These are phyloP conservation scores for Hyphopichia khmerensis DNA, from an alignment of 1,139 yeast genomes.

Conservation along the genomic window DNA sequence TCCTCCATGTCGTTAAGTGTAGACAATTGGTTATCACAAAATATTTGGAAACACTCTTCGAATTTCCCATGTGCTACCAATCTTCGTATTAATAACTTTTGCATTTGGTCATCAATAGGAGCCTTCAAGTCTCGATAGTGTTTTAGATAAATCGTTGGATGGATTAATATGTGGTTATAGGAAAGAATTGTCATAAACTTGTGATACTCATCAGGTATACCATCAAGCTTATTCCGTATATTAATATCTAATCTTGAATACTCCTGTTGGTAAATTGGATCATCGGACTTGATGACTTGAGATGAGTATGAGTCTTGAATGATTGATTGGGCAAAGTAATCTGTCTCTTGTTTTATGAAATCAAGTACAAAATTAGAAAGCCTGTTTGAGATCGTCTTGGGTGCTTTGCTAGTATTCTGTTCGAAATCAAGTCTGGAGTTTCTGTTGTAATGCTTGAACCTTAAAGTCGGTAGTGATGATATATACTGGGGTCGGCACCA, in stretches of 20 bases:
- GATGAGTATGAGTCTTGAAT: background rate
- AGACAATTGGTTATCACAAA: conserved; percentile 20
- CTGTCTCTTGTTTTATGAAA: conserved; percentile 17
- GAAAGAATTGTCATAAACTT: conserved; percentile 21
- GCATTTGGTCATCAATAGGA: conserved; percentile 19
- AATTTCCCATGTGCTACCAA: conserved; percentile 33
- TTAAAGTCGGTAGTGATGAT: background rate
- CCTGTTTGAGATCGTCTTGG: background rate
- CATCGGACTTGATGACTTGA: conserved; percentile 5
- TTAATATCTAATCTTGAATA: conserved; percentile 6
- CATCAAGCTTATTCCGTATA: conserved; percentile 1
- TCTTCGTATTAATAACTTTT: conserved; percentile 22
- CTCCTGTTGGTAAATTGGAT: conserved; percentile 3
- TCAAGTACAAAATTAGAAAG: conserved; percentile 7
- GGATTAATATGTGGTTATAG: conserved; percentile 32
- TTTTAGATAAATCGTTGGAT: conserved; percentile 26
- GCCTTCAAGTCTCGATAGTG: conserved; percentile 17
- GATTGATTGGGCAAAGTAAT: conserved; percentile 8
- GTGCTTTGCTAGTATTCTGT: background rate
- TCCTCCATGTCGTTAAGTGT: conserved; percentile 41
- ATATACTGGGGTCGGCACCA: background rate
- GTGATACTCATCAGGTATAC: background rate
- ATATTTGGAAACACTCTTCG: conserved; percentile 29
- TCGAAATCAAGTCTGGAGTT: background rate
- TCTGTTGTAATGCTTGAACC: background rate